A percentile compares a stretch with the other conserved stretches of the same genome.
Evolutionary conservation across 306 rosid genomes (phyloP).

Genomic region (Cucurbita argyrosperma): DNA sequence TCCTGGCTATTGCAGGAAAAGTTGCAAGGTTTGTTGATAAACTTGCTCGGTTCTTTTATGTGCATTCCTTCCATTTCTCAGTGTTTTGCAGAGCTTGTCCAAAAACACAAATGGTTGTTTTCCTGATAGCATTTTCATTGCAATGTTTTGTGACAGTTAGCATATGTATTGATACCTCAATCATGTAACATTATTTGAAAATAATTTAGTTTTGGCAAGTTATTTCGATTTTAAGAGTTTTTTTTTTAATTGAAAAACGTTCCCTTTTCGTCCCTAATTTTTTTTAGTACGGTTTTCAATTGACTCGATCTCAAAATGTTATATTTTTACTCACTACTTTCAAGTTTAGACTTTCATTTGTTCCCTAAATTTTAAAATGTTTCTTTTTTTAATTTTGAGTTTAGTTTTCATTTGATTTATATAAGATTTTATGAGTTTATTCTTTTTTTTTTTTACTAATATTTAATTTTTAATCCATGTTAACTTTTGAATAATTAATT

Average conservation of each 20-base stretch:
- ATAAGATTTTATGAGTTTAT: too few species aligned
- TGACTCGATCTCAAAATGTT: too few species aligned
- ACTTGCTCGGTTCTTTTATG: background rate
- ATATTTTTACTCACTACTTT: too few species aligned
- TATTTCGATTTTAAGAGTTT: background rate
- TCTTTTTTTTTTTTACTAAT: too few species aligned
- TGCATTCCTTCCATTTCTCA: background rate
- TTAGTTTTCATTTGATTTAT: too few species aligned
- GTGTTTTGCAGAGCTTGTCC: background rate
- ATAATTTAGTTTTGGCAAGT: background rate
- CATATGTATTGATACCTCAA: background rate
- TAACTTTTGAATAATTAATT: too few species aligned
- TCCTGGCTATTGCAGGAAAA: slow-evolving; percentile 83
- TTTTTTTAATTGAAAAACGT: background rate
- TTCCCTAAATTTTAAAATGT: too few species aligned
- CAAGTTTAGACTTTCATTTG: too few species aligned
- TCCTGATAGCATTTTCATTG: background rate
- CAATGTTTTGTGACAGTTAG: background rate
- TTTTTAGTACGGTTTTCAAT: too few species aligned
- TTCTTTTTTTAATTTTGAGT: too few species aligned
- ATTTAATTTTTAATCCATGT: too few species aligned
- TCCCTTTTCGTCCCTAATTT: too few species aligned
- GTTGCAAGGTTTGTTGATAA: slow-evolving; percentile 61
- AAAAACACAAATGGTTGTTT: background rate
- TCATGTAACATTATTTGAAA: background rate